Base-by-base conservation (phyloP, 306 rosid genomes). In the Dalbergia cultrata region DNA sequence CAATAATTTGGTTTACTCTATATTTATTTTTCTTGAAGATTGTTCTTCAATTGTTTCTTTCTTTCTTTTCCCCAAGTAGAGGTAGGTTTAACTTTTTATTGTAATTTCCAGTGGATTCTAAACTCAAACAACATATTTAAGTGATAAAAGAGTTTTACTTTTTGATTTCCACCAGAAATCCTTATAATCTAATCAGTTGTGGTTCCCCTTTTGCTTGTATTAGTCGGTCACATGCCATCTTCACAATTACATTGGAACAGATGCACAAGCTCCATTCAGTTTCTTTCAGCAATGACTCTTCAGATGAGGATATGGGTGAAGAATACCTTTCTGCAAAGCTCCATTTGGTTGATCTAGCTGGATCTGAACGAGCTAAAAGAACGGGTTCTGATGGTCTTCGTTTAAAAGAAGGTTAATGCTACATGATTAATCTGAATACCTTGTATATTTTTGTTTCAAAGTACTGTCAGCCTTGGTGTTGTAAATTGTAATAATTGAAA, bases 201-300 rank as follows among this genome's bases (percentile, higher is more conserved):
- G 84, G 60, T 75, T 81, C 64, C 35, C 39, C 68, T 84, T 83
- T 65, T 86, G 77, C 62, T 79, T 85, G 78, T 77, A 47, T 75
- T 66, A 92, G 97, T 82, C 97, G 95, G 76, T 92, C 97, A 79
- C 97, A 92, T 82, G 97, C 97, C 89, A 92, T 92, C 87, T 90
- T 92, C 91, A 92, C 97, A 44, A 90, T 92, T 75, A 92, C 97
- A 67, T 64, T 92, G 76, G 93, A 90, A 85, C 97, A 92, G 82
- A 89, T 92, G 92, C 90, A 18, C 88, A 92, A 90, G 78, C 84
- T 87, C 80, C 90, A 70, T 82, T 86, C 85, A 78, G 76, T 47
- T 80, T 87, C 89, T 86, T 77, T 90, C 10, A 84, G 88, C 75
- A 86, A 80, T 83, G 93, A 88, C 83, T 65, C 85, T 74, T 77